phyloP scores from a whole-genome alignment of 306 rosid genomes.

The Vigna hirtella region DNA sequence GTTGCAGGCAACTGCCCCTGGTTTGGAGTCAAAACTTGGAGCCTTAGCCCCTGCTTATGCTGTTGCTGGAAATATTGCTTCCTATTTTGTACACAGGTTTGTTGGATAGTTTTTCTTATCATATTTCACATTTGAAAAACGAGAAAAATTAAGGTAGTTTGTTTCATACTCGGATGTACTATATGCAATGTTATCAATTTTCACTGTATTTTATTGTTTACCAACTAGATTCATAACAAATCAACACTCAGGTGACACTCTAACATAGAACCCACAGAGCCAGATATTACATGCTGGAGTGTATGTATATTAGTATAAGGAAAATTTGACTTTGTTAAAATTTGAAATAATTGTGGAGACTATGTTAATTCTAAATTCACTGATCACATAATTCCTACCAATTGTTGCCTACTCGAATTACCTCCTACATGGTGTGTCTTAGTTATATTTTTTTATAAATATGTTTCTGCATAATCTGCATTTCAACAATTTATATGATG shows the following conservation, averaged over 20 bases:
- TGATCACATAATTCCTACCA: background rate
- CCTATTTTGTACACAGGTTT: constrained; percentile 84
- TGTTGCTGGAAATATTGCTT: constrained; percentile 79
- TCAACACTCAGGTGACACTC: background rate
- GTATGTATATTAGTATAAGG: constrained; percentile 2
- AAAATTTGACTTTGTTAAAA: background rate
- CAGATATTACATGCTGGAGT: constrained; percentile 25
- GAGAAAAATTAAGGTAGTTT: constrained; percentile 6
- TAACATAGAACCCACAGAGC: constrained; percentile 19
- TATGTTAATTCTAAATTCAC: constrained; percentile 10
- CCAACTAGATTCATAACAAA: background rate
- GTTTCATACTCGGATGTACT: background rate
- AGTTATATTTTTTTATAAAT: background rate
- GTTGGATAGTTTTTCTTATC: constrained; percentile 12
- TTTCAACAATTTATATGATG: background rate
- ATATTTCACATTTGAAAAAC: constrained; percentile 28
- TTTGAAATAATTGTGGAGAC: constrained; percentile 18
- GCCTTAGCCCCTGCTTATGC: constrained; percentile 83
- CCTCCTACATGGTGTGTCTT: background rate
- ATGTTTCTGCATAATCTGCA: constrained; percentile 9
- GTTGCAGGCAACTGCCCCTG: constrained; percentile 85
- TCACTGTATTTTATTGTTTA: constrained; percentile 24
- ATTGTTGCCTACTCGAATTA: constrained; percentile 9
- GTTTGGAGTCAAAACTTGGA: constrained; percentile 88
- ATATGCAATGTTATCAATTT: constrained; percentile 13